These are phyloP conservation scores for Aspergillus aculeatus DNA, from an alignment of 2,329 filamentous ascomycete species.

Conservation along the genomic window DNA sequence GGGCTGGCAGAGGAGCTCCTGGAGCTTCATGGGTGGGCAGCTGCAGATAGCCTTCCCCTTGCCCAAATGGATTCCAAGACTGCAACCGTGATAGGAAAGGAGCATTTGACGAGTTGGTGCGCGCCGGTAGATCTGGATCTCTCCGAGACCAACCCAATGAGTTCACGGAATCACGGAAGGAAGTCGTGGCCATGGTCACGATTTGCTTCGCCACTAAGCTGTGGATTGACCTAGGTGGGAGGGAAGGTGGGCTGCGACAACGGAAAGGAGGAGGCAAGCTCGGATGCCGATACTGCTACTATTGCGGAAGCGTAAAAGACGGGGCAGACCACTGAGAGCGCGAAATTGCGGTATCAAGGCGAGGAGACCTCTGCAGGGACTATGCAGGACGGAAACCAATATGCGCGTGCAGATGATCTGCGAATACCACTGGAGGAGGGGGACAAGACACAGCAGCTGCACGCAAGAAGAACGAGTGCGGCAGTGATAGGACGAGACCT, in stretches of 20 bases:
- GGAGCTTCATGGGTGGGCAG: conserved; percentile 80
- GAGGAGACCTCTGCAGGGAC: conserved; percentile 44
- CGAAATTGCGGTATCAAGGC: conserved; percentile 18
- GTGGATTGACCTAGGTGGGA: neutral
- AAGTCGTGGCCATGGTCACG: conserved; percentile 47
- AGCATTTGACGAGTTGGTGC: conserved; percentile 59
- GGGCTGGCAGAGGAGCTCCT: conserved; percentile 81
- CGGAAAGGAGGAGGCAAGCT: conserved; percentile 13
- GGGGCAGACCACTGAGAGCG: conserved; percentile 15
- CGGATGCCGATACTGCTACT: conserved; percentile 21
- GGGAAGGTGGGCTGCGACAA: neutral
- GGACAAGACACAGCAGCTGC: conserved; percentile 17
- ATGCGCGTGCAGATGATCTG: conserved; percentile 54
- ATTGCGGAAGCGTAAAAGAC: conserved; percentile 13
- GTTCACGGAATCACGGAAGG: conserved; percentile 92
- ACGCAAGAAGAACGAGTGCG: conserved; percentile 12
- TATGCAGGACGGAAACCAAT: conserved; percentile 38
- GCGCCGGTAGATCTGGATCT: conserved; percentile 72
- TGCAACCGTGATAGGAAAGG: conserved; percentile 78
- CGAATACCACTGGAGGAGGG: conserved; percentile 27
- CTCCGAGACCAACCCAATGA: conserved; percentile 91
- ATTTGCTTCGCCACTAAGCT: conserved; percentile 8
- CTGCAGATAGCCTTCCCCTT: conserved; percentile 78
- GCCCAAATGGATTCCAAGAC: conserved; percentile 81
- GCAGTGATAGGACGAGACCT: conserved; percentile 25